phyloP scores from a whole-genome alignment of 1,284 basidiomycete species.

The Heterobasidion annosum region DNA sequence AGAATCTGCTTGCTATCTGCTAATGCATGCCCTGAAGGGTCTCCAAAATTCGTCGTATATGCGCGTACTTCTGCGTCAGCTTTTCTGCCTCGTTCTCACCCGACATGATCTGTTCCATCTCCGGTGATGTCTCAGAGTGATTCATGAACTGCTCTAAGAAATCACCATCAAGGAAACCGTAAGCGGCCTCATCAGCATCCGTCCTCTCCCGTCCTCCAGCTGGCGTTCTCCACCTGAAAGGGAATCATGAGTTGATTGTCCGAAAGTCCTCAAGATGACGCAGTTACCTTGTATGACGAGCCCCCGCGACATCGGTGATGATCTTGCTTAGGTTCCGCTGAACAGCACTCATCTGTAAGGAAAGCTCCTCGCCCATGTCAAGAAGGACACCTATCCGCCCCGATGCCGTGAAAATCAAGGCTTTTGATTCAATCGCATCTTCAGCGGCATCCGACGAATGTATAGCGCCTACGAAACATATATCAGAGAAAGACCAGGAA shows the following conservation, averaged over 20 bases:
- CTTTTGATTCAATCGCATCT: slow-evolving; percentile 40
- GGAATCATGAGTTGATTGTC: neutral
- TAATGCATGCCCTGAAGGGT: neutral
- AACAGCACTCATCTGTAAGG: slow-evolving; percentile 62
- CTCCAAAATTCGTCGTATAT: neutral
- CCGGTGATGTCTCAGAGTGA: slow-evolving; percentile 21
- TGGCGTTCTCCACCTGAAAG: slow-evolving; percentile 58
- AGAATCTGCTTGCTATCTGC: neutral
- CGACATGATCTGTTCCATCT: neutral
- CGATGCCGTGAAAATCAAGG: slow-evolving; percentile 72
- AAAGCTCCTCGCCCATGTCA: slow-evolving; percentile 46
- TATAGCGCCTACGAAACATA: slow-evolving; percentile 29
- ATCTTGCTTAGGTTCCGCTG: slow-evolving; percentile 70
- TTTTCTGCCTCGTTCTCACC: neutral
- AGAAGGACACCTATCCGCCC: slow-evolving; percentile 78
- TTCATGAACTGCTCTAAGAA: slow-evolving; percentile 68
- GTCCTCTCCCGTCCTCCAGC: slow-evolving; percentile 43
- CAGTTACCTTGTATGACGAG: slow-evolving; percentile 54
- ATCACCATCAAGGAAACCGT: slow-evolving; percentile 88
- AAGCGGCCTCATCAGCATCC: slow-evolving; percentile 42
- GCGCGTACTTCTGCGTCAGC: neutral
- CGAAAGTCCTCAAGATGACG: slow-evolving; percentile 12
- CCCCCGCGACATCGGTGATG: slow-evolving; percentile 47
- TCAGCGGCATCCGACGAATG: slow-evolving; percentile 24
- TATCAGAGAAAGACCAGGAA: neutral